A percentile compares a stretch with the other conserved stretches of the same genome.
Evolutionary conservation across 495 filamentous ascomycete genomes (phyloP).

Genomic region (Talaromyces adpressus): DNA sequence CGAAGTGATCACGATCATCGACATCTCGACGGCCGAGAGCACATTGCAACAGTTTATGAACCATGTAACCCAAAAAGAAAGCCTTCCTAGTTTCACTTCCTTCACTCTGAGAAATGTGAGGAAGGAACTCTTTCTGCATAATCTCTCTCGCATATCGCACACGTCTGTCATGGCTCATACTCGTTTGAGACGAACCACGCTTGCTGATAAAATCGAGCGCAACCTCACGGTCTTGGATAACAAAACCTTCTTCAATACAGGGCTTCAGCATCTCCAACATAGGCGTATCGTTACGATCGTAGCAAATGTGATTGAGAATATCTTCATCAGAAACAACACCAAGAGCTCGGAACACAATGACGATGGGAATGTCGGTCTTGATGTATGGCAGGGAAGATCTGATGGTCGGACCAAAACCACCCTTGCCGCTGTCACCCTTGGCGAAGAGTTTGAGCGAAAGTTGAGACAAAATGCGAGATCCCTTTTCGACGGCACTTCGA

Average conservation of each 20-base stretch:
- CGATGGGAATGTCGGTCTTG: slow-evolving; percentile 87
- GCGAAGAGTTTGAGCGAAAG: slow-evolving; percentile 81
- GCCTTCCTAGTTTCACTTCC: slow-evolving; percentile 97
- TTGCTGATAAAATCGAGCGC: slow-evolving; percentile 94
- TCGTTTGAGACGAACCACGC: slow-evolving; percentile 63
- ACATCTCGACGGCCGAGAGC: slow-evolving; percentile 83
- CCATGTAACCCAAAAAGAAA: slow-evolving; percentile 99
- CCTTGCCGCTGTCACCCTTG: slow-evolving; percentile 71
- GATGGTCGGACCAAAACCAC: slow-evolving; percentile 78
- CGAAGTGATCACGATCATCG: slow-evolving; percentile 97
- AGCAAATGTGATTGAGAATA: slow-evolving; percentile 95
- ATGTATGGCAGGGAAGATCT: slow-evolving; percentile 87
- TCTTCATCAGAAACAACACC: slow-evolving; percentile 97
- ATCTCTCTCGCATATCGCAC: slow-evolving; percentile 86
- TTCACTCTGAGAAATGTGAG: slow-evolving; percentile 91
- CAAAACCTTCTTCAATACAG: slow-evolving; percentile 91
- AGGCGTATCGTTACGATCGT: slow-evolving; percentile 86
- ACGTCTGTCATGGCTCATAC: slow-evolving; percentile 76
- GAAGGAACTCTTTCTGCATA: slow-evolving; percentile 92
- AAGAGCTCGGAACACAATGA: slow-evolving; percentile 88
- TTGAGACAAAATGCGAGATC: slow-evolving; percentile 84
- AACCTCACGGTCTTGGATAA: slow-evolving; percentile 93
- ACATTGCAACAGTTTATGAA: slow-evolving; percentile 87
- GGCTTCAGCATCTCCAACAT: slow-evolving; percentile 98
- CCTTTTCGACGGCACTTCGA: slow-evolving; percentile 91